Evolutionary conservation across 2,329 filamentous ascomycete species (phyloP), one percentile per base, ranked within the genome.

Genomic region (Colletotrichum tabaci): DNA sequence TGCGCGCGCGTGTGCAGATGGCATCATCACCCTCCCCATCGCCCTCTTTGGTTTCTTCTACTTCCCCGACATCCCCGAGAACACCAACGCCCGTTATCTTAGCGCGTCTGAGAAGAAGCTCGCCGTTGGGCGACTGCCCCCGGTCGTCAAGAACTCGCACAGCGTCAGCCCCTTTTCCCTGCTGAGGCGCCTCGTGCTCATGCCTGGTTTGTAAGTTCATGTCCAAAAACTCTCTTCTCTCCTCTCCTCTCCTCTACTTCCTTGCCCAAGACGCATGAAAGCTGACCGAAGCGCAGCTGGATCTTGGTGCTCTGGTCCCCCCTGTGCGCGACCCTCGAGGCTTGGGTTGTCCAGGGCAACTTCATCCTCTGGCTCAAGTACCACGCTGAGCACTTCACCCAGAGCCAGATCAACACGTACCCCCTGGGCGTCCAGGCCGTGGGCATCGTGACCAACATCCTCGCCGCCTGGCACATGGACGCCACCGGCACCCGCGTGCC

Each of bases 21-120:
- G 86, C 1, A 79, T 88, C 60, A 88, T 88, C 71, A 88, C 86
- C 0, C 74, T 89, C 0, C 87, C 87, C 0, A 82, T 90, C 2
- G 87, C 87, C 2, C 60, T 88, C 6, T 87, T 86, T 52, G 87
- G 87, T 5, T 85, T 85, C 67, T 47, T 87, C 56, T 80, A 80
- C 74, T 88, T 88, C 71, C 87, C 87, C 0, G 86, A 87, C 35
- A 81, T 86, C 0, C 87, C 87, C 0, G 82, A 83, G 18, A 79
- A 74, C 15, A 80, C 77, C 1, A 77, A 75, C 12, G 84, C 84
- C 79, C 84, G 60, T 7, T 75, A 75, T 49, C 66, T 72, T n/a
- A 74, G 68, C 13, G 62, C 73, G 12, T 75, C 76, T n/a, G 76
- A 75, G 53, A 79, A 81, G 63, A 80, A 82, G 2, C 80, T 84